phyloP scores from a whole-genome alignment of 2,329 filamentous ascomycete species.

The Fusarium marasasianum region DNA sequence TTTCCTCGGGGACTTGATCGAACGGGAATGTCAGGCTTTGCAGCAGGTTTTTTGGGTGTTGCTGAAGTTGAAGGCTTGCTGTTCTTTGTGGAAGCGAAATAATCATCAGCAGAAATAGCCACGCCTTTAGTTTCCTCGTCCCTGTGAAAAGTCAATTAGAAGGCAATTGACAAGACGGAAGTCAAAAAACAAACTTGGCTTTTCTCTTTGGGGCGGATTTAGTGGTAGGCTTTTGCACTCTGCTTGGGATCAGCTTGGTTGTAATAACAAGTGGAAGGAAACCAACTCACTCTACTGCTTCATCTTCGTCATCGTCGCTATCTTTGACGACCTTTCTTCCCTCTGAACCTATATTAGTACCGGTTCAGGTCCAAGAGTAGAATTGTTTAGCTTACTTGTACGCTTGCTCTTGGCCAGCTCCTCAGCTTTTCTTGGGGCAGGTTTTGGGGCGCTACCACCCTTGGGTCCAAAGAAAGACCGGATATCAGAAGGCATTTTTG shows the following conservation, averaged over 20 bases:
- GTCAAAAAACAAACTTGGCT: slow-evolving; percentile 52
- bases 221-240: slow-evolving; percentile 61
- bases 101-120: slow-evolving; percentile 65
- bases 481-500: slow-evolving; percentile 81
- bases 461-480: slow-evolving; percentile 89
- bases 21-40: slow-evolving; percentile 56
- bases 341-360: slow-evolving; percentile 48
- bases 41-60: slow-evolving; percentile 53
- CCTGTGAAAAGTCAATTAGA: slow-evolving; percentile 40
- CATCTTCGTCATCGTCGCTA: slow-evolving; percentile 80
- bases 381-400: slow-evolving; percentile 51
- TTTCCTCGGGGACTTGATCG: slow-evolving; percentile 64
- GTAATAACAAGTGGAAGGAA: background rate
- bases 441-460: slow-evolving; percentile 64
- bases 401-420: slow-evolving; percentile 56
- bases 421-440: slow-evolving; percentile 57
- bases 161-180: background rate
- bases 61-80: slow-evolving; percentile 51
- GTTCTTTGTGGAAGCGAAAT: slow-evolving; percentile 61
- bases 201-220: slow-evolving; percentile 66
- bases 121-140: slow-evolving; percentile 58
- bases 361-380: background rate
- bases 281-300: slow-evolving; percentile 57
- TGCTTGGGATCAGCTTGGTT: slow-evolving; percentile 32
- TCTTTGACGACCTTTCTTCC: slow-evolving; percentile 80